Evolutionary conservation across 2,329 filamentous ascomycete species (phyloP).

Genomic region (Diplodia sapinea): DNA sequence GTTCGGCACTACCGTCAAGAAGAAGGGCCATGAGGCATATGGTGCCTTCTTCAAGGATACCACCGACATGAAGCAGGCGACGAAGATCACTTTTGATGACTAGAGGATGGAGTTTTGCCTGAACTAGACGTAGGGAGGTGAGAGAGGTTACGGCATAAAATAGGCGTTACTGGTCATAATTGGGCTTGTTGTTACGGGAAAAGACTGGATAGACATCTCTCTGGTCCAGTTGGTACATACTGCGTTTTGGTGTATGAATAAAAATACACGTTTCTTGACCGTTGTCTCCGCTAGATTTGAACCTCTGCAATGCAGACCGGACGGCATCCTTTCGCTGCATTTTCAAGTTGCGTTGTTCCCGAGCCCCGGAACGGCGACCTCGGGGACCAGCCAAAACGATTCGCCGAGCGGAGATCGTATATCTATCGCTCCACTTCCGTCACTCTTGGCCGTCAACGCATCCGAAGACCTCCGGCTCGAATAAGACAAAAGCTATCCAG

Average conservation of each 20-base stretch:
- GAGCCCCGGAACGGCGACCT: conserved; percentile 21
- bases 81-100: conserved; percentile 87
- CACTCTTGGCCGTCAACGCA: conserved; percentile 12
- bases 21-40: conserved; percentile 95
- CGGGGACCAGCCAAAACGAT: conserved; percentile 6
- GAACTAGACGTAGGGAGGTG: neutral
- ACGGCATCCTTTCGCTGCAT: neutral
- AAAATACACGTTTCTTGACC: neutral
- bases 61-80: conserved; percentile 80
- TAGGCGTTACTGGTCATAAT: conserved; percentile 18
- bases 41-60: conserved; percentile 95
- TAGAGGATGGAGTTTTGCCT: neutral
- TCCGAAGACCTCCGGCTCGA: neutral
- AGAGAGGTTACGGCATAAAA: conserved; percentile 5
- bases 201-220: neutral
- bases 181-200: neutral
- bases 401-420: conserved; percentile 22
- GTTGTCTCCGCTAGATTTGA: neutral
- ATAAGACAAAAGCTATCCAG: conserved; percentile 21
- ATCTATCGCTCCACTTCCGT: conserved; percentile 22
- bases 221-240: too few species aligned
- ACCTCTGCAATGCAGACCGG: too few species aligned
- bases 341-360: neutral
- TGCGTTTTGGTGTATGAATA: neutral
- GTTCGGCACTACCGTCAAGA: conserved; percentile 98